Base-by-base conservation (phyloP, 1,139 yeast species). In the Taphrina flavorubra region DNA sequence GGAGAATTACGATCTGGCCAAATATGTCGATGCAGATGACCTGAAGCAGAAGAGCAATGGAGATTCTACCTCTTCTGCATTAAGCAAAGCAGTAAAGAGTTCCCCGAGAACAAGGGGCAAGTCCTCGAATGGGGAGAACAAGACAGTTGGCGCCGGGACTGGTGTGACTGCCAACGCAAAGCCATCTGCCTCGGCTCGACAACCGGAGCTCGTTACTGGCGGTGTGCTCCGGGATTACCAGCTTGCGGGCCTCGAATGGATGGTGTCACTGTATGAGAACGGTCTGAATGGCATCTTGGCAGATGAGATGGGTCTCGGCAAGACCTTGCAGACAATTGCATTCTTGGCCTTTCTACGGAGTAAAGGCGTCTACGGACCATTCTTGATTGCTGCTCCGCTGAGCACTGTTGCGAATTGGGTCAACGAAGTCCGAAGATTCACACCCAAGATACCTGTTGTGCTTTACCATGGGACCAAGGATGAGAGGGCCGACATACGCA, bases 301-400 rank as follows among this genome's bases (percentile, higher is more conserved):
- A 0, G 98, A 94, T 78, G 98, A 69, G 77, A 94, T 92, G 98
- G 98, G 98, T 0, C 80, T 92, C 53, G 98, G 99, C n/a, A 92
- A 92, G 76, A 94, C 98, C 0, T 78, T 92, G 13, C 97, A 92
- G 77, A 88, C 95, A 59, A 90, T 94, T 69, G 84, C 96, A 0
- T 82, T 92, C 72, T 75, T 92, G 14, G 85, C 91, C 11, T 90
- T 88, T 75, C 80, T 94, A 57, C 84, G 89, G 57, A 97, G 91
- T 73, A 86, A 90, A 75, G 92, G 90, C 1, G 85, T 91, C 1
- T 78, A 79, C 34, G 98, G 98, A 0, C 97, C 97, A 0, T 92
- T 90, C 75, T 79, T 94, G 55, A 83, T 94, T 58, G 91, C 92
- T 39, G 95, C 92, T 0, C 99, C 99, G 0, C 79, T 94, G 42